phyloP scores from a whole-genome alignment of 2,329 filamentous ascomycete genomes.

The Cladosporium halotolerans region DNA sequence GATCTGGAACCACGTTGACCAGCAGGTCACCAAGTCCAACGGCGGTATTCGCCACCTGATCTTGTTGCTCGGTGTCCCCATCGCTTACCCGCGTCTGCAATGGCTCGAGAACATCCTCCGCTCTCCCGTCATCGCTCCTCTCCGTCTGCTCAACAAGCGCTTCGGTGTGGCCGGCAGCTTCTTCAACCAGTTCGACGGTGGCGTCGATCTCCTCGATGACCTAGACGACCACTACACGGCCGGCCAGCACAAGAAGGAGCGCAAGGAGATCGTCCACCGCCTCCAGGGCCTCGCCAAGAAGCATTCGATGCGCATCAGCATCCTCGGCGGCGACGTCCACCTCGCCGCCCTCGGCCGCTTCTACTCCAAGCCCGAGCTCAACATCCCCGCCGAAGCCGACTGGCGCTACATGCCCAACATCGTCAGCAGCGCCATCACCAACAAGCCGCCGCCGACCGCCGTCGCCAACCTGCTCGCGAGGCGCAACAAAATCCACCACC shows the following conservation, averaged over 20 bases:
- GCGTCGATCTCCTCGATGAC: conserved; percentile 59
- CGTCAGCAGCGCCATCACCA: conserved; percentile 59
- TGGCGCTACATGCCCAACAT: conserved; percentile 60
- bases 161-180: conserved; percentile 80
- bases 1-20: conserved; percentile 51
- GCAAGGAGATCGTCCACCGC: conserved; percentile 62
- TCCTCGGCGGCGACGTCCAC: conserved; percentile 60
- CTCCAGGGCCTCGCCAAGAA: conserved; percentile 54
- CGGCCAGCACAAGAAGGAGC: conserved; percentile 83
- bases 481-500: conserved; percentile 60
- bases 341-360: conserved; percentile 58
- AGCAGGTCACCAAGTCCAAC: conserved; percentile 45
- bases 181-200: conserved; percentile 90
- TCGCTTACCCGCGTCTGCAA: conserved; percentile 68
- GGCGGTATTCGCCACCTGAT: conserved; percentile 58
- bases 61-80: conserved; percentile 64
- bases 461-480: conserved; percentile 59
- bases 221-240: conserved; percentile 76
- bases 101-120: conserved; percentile 91
- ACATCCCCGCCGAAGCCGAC: conserved; percentile 52
- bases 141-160: conserved; percentile 83
- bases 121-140: conserved; percentile 78
- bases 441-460: conserved; percentile 59
- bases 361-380: conserved; percentile 54
- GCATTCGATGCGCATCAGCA: conserved; percentile 53